Evolutionary conservation across 192 early-diverging fungal species (phyloP).

Genomic region (Backusella australiensis): DNA sequence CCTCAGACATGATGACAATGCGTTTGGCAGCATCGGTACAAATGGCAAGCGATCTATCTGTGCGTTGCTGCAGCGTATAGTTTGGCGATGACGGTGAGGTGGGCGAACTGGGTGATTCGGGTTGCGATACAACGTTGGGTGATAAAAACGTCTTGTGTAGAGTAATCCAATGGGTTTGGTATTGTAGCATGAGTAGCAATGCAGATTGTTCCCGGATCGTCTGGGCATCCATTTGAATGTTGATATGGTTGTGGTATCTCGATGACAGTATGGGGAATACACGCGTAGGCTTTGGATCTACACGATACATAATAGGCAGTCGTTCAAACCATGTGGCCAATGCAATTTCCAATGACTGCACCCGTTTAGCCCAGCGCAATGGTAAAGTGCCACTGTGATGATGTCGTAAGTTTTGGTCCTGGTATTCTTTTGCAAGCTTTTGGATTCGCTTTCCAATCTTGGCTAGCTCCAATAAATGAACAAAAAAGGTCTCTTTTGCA

Average conservation of each 20-base stretch:
- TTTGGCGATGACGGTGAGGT: neutral
- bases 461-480: conserved; percentile 22
- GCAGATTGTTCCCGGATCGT: conserved; percentile 19
- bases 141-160: conserved; percentile 33
- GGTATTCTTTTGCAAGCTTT: conserved; percentile 14
- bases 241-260: neutral
- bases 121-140: neutral
- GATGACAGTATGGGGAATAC: conserved; percentile 3
- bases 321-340: conserved; percentile 27
- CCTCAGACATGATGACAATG: conserved; percentile 21
- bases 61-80: neutral
- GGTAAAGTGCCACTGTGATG: conserved; percentile 8
- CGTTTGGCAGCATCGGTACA: conserved; percentile 30
- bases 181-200: conserved; percentile 33
- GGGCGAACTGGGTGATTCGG: neutral
- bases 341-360: conserved; percentile 23
- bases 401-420: neutral
- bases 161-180: conserved; percentile 35
- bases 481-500: conserved; percentile 33
- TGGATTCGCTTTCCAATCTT: conserved; percentile 32
- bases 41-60: conserved; percentile 25
- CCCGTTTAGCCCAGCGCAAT: conserved; percentile 7
- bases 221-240: conserved; percentile 15
- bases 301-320: conserved; percentile 19
- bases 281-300: conserved; percentile 9